These are phyloP conservation scores for Melampsora larici-populina DNA, from an alignment of 1,284 basidiomycete species.

Conservation along the genomic window DNA sequence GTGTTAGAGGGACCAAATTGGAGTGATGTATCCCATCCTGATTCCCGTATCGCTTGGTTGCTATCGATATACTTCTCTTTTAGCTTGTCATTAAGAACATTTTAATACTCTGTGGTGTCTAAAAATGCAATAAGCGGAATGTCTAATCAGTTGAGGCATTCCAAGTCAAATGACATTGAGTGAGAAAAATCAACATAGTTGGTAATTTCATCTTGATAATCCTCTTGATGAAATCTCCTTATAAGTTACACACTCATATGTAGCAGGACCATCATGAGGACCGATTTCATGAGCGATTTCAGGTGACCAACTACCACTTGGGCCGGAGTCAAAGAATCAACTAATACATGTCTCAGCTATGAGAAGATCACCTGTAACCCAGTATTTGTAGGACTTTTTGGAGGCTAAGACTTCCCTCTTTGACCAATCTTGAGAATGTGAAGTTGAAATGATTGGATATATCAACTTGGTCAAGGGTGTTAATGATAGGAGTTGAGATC, in stretches of 20 bases:
- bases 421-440: not conserved
- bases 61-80: slow-evolving; percentile 35
- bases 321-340: no score
- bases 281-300: slow-evolving; percentile 31
- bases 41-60: slow-evolving; percentile 37
- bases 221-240: no score
- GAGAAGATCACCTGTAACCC: slow-evolving; percentile 1
- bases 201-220: no score
- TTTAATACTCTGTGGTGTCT: slow-evolving; percentile 34
- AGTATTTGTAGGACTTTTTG: slow-evolving; percentile 23
- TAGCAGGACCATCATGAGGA: not conserved
- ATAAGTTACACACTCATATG: slow-evolving; percentile 28
- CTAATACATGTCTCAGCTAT: not conserved
- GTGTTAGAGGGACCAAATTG: slow-evolving; percentile 35
- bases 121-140: no score
- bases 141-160: slow-evolving; percentile 25
- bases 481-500: slow-evolving; percentile 30
- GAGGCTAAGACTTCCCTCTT: slow-evolving; percentile 24
- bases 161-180: not conserved
- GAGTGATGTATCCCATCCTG: slow-evolving; percentile 24
- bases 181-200: no score
- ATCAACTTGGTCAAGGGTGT: slow-evolving; percentile 32
- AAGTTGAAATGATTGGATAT: slow-evolving; percentile 3
- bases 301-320: slow-evolving; percentile 13
- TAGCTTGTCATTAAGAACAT: slow-evolving; percentile 15